These are phyloP conservation scores for Blastobotrys arbuscula DNA, from an alignment of 1,139 yeast species.

Conservation along the genomic window DNA sequence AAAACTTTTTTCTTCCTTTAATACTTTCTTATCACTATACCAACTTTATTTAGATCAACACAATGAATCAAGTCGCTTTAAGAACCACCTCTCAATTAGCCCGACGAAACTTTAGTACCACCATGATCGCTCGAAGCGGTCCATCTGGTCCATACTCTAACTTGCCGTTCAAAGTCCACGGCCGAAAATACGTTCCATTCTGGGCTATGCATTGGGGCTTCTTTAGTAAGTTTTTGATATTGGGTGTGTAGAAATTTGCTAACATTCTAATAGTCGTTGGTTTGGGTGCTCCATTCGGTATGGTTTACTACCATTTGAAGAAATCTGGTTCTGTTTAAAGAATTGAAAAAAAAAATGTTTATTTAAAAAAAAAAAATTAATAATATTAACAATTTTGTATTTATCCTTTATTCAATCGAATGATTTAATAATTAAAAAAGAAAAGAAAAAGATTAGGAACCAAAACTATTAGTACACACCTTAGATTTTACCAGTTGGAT, in stretches of 20 bases:
- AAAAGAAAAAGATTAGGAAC: not conserved
- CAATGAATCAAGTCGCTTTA: conserved; percentile 23
- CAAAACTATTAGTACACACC: too few species aligned
- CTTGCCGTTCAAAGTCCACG: conserved; percentile 88
- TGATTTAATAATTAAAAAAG: not conserved
- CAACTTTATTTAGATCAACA: too few species aligned
- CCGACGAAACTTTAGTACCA: conserved; percentile 31
- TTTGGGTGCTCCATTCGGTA: conserved; percentile 36
- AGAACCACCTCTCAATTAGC: conserved; percentile 22
- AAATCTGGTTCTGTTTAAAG: conserved; percentile 28
- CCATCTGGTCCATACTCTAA: conserved; percentile 87
- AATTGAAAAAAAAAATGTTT: conserved; percentile 4
- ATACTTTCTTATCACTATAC: not conserved
- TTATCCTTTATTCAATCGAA: conserved; percentile 8
- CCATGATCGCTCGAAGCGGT: conserved; percentile 31
- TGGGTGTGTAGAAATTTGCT: not conserved
- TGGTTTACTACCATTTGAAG: conserved; percentile 36
- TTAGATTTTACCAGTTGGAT: not conserved
- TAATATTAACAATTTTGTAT: conserved; percentile 4
- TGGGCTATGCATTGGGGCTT: conserved; percentile 75
- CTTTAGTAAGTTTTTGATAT: conserved; percentile 45
- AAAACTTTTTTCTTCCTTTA: not conserved
- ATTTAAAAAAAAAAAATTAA: not conserved
- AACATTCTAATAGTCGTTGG: conserved; percentile 28
- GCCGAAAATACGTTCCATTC: conserved; percentile 78